These are phyloP conservation scores for Zychaea mexicana DNA, from an alignment of 371 early-diverging fungal species.

Conservation along the genomic window DNA sequence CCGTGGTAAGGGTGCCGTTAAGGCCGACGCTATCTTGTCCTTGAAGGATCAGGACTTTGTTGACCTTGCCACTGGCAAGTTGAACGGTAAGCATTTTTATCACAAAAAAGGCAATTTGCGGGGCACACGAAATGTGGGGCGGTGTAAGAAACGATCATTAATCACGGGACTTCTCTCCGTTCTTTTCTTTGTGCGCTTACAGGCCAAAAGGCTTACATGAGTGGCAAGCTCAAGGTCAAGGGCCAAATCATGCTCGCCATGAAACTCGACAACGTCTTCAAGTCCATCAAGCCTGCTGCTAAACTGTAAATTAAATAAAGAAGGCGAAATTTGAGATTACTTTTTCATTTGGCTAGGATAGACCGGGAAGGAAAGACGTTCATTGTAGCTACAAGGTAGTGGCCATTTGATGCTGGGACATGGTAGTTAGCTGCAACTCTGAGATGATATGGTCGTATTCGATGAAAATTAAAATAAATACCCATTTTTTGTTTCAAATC, in stretches of 20 bases:
- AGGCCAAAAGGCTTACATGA: slow-evolving; percentile 79
- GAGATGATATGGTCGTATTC: too few relatives aligned
- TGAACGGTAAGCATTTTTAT: slow-evolving; percentile 58
- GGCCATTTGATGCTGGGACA: too few relatives aligned
- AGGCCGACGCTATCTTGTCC: slow-evolving; percentile 70
- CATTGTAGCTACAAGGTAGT: too few relatives aligned
- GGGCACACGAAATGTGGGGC: background rate
- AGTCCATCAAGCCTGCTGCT: slow-evolving; percentile 48
- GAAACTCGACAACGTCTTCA: slow-evolving; percentile 73
- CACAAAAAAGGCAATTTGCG: background rate
- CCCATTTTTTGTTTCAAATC: too few relatives aligned
- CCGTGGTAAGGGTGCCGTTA: slow-evolving; percentile 65
- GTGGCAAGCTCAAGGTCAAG: slow-evolving; percentile 84
- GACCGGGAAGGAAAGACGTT: too few relatives aligned
- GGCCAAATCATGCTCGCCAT: slow-evolving; percentile 88
- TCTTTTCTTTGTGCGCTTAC: background rate
- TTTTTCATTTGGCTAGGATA: too few relatives aligned
- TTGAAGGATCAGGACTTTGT: slow-evolving; percentile 84
- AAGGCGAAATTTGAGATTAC: too few relatives aligned
- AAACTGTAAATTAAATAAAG: slow-evolving; percentile 45
- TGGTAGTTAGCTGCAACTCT: too few relatives aligned
- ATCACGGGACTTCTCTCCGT: too few relatives aligned
- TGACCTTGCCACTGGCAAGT: slow-evolving; percentile 80
- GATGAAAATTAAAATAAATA: too few relatives aligned
- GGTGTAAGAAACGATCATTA: too few relatives aligned